Conservation (phyloP, 2,329 filamentous ascomycete species). For the Tolypocladium amazonense region DNA sequence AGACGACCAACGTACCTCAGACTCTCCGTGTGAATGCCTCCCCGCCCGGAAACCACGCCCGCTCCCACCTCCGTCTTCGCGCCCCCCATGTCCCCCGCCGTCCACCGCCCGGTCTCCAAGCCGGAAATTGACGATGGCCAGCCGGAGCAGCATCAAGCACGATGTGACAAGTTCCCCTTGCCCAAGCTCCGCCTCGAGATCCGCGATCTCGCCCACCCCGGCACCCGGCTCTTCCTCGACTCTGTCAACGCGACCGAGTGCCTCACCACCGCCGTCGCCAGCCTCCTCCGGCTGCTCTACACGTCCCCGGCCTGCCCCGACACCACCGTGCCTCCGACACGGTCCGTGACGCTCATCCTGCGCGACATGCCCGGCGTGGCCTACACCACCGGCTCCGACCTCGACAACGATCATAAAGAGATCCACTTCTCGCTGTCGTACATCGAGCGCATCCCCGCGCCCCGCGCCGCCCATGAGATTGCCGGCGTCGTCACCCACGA, state of each 20-base stretch:
- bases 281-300: conserved; percentile 68
- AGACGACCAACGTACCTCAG: neutral
- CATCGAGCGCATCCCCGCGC: conserved; percentile 39
- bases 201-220: conserved; percentile 47
- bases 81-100: conserved; percentile 16
- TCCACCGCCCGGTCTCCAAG: neutral
- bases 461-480: conserved; percentile 50
- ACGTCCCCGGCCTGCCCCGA: conserved; percentile 26
- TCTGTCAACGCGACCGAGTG: conserved; percentile 52
- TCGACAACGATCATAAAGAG: conserved; percentile 83
- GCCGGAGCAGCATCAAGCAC: neutral
- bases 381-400: conserved; percentile 71
- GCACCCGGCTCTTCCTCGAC: conserved; percentile 55
- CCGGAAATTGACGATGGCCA: neutral
- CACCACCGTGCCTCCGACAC: conserved; percentile 49
- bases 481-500: conserved; percentile 81
- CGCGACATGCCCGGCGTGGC: conserved; percentile 75
- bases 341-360: conserved; percentile 76
- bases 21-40: too few relatives aligned
- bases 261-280: conserved; percentile 50
- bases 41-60: conserved; percentile 10
- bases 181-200: conserved; percentile 51
- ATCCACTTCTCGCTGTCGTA: conserved; percentile 80
- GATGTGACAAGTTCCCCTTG: conserved; percentile 22
- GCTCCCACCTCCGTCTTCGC: conserved; percentile 11